Percentiles rank a stretch among this genome's conserved stretches.
phyloP scores from a whole-genome alignment of 768 basidiomycete genomes.

The Pholiota conissans region DNA sequence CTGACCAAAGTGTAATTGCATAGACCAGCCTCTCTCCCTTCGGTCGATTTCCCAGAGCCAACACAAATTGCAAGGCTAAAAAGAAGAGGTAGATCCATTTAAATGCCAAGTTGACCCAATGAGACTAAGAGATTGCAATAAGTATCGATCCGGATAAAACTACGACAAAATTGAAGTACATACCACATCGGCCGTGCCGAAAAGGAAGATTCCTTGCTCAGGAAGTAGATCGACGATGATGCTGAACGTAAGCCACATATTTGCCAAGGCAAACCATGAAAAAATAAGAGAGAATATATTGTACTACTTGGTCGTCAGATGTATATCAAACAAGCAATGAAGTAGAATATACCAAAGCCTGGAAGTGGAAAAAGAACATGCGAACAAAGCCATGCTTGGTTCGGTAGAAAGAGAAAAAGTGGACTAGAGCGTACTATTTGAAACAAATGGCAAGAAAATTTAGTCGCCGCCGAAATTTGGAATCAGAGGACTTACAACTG shows the following conservation, averaged over 20 bases:
- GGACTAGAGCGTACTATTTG: conserved; percentile 86
- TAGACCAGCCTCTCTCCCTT: conserved; percentile 85
- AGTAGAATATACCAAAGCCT: conserved; percentile 68
- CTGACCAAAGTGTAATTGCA: conserved; percentile 69
- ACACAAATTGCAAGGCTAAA: conserved; percentile 70
- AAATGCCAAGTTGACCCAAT: conserved; percentile 81
- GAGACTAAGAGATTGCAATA: conserved; percentile 52
- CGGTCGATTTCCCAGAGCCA: conserved; percentile 76
- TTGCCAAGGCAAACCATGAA: conserved; percentile 92
- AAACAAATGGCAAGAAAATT: conserved; percentile 5
- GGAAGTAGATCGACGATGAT: conserved; percentile 92
- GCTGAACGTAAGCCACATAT: conserved; percentile 93
- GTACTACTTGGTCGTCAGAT: conserved; percentile 48
- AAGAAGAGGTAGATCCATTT: conserved; percentile 89
- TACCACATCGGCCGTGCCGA: conserved; percentile 72
- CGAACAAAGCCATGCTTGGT: conserved; percentile 86
- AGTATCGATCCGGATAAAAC: background rate
- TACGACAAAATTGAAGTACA: conserved; percentile 26
- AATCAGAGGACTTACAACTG: conserved; percentile 58
- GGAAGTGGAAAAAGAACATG: conserved; percentile 96
- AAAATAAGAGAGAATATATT: conserved; percentile 84
- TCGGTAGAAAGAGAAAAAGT: conserved; percentile 87
- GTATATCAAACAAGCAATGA: background rate
- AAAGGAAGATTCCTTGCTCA: conserved; percentile 50
- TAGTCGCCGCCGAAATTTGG: background rate